Base-by-base conservation (phyloP, 345 rosid species). In the Camelina neglecta region DNA sequence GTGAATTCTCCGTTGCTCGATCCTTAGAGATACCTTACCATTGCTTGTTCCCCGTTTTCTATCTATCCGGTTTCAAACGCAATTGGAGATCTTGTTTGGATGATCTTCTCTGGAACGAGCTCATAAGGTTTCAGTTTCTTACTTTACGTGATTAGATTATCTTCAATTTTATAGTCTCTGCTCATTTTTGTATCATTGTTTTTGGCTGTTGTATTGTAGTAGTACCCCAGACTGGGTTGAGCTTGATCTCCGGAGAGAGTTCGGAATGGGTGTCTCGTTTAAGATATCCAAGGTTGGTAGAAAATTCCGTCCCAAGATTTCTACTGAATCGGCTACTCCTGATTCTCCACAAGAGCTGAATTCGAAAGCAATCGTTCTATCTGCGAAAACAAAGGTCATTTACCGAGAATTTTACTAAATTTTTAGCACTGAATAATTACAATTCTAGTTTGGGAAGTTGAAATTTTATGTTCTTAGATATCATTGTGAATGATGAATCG, bases 271-370 rank as follows among this genome's bases (percentile, higher is more conserved):
- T 72, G 79, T 92, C 71, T 86, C 91, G 8, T 92, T 92, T 71
- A 92, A 84, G 85, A 83, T 92, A 56, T 86, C 92, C 1, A 92
- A 85, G 74, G 74, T 71, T 15, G 93, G 96, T 44, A 77, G 74
- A 65, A 86, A 89, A 81, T 92, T 83, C 79, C 82, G 71, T 36
- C 86, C 93, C 1, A 89, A 76, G 79, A 78, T 84, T 57, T 49
- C 79, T 66, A 55, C 82, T 77, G 83, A 72, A 56, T 67, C 82
- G 4, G 82, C 67, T 64, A 69, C 70, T 78, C 82, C 80, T 41
- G 89, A 79, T 24, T 83, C 64, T 31, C 81, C 84, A 0, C 81
- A 82, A 26, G 73, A 80, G 60, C 70, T 83, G 55, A 72, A 82
- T 64, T 31, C 72, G 2, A 65, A 65, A 78, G 82, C 69, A 64